Base-by-base conservation (phyloP, 805 yeast genomes). In the Metschnikowia similis region DNA sequence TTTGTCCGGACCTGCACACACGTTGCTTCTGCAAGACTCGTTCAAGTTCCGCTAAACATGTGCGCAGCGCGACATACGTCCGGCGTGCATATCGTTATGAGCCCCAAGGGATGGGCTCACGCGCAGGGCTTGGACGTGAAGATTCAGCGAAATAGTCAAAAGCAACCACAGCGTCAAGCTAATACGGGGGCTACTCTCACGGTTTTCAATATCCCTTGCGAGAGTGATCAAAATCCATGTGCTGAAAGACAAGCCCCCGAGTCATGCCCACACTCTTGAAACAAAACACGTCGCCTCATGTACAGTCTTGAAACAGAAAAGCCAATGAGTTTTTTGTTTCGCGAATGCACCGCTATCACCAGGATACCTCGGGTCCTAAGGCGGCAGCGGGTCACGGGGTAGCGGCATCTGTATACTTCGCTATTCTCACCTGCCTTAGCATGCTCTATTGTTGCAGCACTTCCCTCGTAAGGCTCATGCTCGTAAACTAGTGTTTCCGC, bases 41-140 rank as follows among this genome's bases (percentile, higher is more conserved):
- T 6, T 36, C 28, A 27, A 2, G 14, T 36, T 36, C 28, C 14
- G n/a, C 39, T 26, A 16, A 26, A n/a, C 17, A 10, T 17, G 16
- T 5, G 41, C 30, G 41, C 30, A 21, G 9, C 27, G n/a, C 39
- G 17, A 36, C 6, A 6, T 16, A 17, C 26, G n/a, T 8, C 8
- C 39, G 7, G 6, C 26, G 13, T 26, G 4, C 27, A 36, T 16
- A n/a, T 17, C 27, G n/a, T 36, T 89, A 49, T 87, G 49, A 45
- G n/a, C 16, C 27, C 35, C 35, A 16, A 26, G 16, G 28, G 27
- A 17, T 30, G 28, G n/a, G 34, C 13, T n/a, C n/a, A 29, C 35
- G 35, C 44, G 44, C 27, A 30, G 11, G 44, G 17, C 27, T 30
- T 10, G 17, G 41, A 26, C 41, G 29, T 38, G 31, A 38, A 27